phyloP scores from a whole-genome alignment of 306 rosid genomes.

The Castanea mollissima region DNA sequence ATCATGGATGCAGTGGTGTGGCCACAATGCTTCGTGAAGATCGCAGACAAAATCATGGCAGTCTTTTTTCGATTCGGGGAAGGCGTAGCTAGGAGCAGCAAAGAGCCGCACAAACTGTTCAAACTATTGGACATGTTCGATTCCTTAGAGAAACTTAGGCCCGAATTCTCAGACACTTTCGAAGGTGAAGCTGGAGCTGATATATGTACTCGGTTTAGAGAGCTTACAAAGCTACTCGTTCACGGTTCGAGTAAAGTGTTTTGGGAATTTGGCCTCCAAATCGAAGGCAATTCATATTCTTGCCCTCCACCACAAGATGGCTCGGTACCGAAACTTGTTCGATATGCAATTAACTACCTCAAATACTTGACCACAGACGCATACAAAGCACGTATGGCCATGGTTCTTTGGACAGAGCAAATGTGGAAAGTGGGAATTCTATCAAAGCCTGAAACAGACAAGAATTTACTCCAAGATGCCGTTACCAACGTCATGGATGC shows the following conservation, averaged over 20 bases:
- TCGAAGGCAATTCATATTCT: constrained; percentile 72
- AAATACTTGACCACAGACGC: constrained; percentile 60
- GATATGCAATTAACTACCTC: constrained; percentile 76
- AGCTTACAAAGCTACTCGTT: constrained; percentile 71
- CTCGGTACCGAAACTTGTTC: constrained; percentile 71
- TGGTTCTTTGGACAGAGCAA: constrained; percentile 67
- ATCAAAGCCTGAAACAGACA: constrained; percentile 39
- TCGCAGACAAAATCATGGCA: constrained; percentile 90
- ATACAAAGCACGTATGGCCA: constrained; percentile 55
- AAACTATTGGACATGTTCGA: constrained; percentile 80
- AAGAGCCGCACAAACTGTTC: constrained; percentile 89
- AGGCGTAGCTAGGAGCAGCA: constrained; percentile 71
- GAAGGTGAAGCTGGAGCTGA: constrained; percentile 63
- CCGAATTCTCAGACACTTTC: constrained; percentile 44
- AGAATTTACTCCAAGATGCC: constrained; percentile 47
- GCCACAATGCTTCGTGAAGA: constrained; percentile 79
- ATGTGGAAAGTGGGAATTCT: constrained; percentile 63
- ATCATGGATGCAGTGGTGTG: constrained; percentile 67
- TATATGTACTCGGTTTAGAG: constrained; percentile 61
- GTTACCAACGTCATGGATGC: constrained; percentile 75
- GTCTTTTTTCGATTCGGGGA: constrained; percentile 91
- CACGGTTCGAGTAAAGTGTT: constrained; percentile 77
- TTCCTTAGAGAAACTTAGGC: constrained; percentile 56
- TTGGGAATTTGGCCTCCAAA: constrained; percentile 85
- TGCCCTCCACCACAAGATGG: constrained; percentile 71